Percentiles rank a stretch among this genome's conserved stretches.
Evolutionary conservation across 352 stramenopile genomes (phyloP).

Genomic region (Pythium folliculosum): DNA sequence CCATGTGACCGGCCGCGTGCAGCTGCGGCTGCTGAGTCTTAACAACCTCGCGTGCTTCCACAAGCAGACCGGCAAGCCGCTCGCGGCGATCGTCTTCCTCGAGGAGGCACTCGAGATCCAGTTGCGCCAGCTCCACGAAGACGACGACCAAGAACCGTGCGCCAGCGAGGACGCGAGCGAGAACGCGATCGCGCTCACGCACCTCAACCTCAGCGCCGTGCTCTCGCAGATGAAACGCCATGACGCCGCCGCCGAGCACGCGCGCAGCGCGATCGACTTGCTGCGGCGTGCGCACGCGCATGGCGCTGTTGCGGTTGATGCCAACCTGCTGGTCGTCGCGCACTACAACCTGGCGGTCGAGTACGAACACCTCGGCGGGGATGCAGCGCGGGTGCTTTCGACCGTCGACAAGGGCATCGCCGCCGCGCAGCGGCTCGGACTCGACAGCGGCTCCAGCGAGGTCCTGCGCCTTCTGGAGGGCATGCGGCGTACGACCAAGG

Average conservation of each 20-base stretch:
- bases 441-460: constrained; percentile 15
- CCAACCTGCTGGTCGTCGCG: constrained; percentile 42
- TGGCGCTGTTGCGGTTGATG: not conserved
- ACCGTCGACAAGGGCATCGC: constrained; percentile 32
- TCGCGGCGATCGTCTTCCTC: constrained; percentile 44
- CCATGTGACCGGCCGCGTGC: constrained; percentile 31
- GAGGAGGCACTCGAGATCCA: constrained; percentile 55
- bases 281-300: constrained; percentile 15
- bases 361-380: constrained; percentile 46
- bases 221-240: constrained; percentile 59
- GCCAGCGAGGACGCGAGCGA: not conserved
- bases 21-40: constrained; percentile 52
- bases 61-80: constrained; percentile 43
- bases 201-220: constrained; percentile 65
- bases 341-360: constrained; percentile 67
- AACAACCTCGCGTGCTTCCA: constrained; percentile 73
- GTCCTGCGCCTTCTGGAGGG: constrained; percentile 16
- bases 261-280: constrained; percentile 40
- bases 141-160: not conserved
- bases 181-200: constrained; percentile 40
- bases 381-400: constrained; percentile 24
- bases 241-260: constrained; percentile 45
- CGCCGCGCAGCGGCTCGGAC: constrained; percentile 22
- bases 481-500: constrained; percentile 4
- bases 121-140: constrained; percentile 26